phyloP scores from a whole-genome alignment of 305 asterid species.

The Rubia balearica region DNA sequence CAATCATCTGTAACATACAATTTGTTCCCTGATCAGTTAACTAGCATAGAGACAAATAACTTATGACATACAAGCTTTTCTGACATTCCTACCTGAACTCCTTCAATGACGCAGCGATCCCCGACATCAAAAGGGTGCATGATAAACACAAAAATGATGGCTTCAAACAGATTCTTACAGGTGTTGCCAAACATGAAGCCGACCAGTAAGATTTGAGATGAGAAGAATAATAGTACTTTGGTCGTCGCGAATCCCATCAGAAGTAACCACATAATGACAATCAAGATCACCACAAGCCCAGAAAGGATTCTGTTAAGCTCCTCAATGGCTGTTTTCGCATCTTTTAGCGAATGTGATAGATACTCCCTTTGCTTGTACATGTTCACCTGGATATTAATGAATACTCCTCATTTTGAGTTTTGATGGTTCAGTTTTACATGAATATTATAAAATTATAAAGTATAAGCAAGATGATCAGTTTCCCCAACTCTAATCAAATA shows the following conservation, averaged over 20 bases:
- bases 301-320: slow-evolving; percentile 58
- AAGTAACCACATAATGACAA: slow-evolving; percentile 48
- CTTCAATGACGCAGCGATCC: slow-evolving; percentile 70
- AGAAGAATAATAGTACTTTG: slow-evolving; percentile 40
- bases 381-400: background rate
- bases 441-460: too few relatives aligned
- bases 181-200: slow-evolving; percentile 64
- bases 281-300: slow-evolving; percentile 34
- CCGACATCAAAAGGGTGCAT: slow-evolving; percentile 79
- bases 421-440: too few relatives aligned
- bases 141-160: slow-evolving; percentile 55
- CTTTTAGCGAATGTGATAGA: slow-evolving; percentile 49
- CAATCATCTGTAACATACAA: slow-evolving; percentile 41
- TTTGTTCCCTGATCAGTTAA: background rate
- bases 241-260: slow-evolving; percentile 62
- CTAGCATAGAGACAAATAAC: background rate
- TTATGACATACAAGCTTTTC: background rate
- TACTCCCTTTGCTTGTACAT: slow-evolving; percentile 57
- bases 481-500: background rate
- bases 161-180: slow-evolving; percentile 41
- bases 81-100: slow-evolving; percentile 16
- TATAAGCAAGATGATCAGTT: too few relatives aligned
- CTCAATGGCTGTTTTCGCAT: slow-evolving; percentile 59
- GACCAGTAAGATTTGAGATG: slow-evolving; percentile 48
- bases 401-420: too few relatives aligned